Percentiles rank a stretch among this genome's conserved stretches.
These are phyloP conservation scores for Fusarium lateritium DNA, from an alignment of 2,329 filamentous ascomycete species.

Conservation along the genomic window DNA sequence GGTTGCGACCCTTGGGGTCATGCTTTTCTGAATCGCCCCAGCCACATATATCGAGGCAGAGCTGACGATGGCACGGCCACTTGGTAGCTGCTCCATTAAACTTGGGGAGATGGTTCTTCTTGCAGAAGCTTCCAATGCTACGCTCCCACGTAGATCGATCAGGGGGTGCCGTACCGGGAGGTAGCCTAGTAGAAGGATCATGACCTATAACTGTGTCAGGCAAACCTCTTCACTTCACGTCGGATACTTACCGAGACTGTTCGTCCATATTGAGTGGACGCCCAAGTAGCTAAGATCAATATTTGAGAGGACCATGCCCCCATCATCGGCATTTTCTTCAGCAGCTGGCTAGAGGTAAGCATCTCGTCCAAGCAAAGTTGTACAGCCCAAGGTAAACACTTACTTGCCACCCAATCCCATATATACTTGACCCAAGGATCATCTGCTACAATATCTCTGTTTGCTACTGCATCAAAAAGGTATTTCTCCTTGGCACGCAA, in stretches of 20 bases:
- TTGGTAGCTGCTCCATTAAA: conserved; percentile 76
- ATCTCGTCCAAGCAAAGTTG: background rate
- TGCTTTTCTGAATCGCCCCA: conserved; percentile 74
- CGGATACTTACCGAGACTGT: conserved; percentile 71
- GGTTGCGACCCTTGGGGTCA: conserved; percentile 61
- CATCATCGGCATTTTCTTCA: conserved; percentile 73
- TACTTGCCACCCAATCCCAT: conserved; percentile 83
- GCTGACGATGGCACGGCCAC: conserved; percentile 78
- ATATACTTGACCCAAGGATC: conserved; percentile 82
- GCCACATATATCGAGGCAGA: conserved; percentile 81
- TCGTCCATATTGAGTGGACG: conserved; percentile 79
- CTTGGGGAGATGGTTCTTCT: conserved; percentile 71
- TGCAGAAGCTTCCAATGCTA: conserved; percentile 74
- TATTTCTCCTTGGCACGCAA: conserved; percentile 74
- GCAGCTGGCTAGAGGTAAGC: conserved; percentile 63
- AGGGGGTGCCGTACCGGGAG: conserved; percentile 61
- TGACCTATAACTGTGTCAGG: conserved; percentile 57
- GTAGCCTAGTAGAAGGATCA: conserved; percentile 63
- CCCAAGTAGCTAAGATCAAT: conserved; percentile 84
- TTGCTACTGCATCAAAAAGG: conserved; percentile 74
- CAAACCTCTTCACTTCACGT: background rate
- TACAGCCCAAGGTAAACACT: conserved; percentile 45
- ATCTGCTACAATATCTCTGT: conserved; percentile 77
- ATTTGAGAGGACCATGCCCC: conserved; percentile 78
- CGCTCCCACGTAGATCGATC: conserved; percentile 71